A percentile compares a stretch with the other conserved stretches of the same genome.
Evolutionary conservation across 1,284 basidiomycete genomes (phyloP).

Genomic region (Malassezia furfur): DNA sequence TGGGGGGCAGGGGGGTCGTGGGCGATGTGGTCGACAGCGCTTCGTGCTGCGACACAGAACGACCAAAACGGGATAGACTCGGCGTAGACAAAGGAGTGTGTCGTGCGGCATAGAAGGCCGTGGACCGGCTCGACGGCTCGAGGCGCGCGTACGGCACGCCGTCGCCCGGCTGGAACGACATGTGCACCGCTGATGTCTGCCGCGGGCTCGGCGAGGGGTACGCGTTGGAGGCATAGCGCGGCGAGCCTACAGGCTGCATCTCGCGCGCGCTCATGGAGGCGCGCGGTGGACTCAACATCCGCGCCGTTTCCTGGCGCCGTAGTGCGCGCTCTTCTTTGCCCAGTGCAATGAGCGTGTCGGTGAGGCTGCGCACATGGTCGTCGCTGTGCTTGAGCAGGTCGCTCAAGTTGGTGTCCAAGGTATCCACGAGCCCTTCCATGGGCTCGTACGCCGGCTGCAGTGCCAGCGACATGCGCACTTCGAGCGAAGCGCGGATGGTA

Average conservation of each 20-base stretch:
- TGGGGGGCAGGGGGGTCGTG: neutral
- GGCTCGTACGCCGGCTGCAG: constrained; percentile 11
- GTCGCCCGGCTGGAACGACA: too few species aligned
- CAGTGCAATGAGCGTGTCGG: constrained; percentile 32
- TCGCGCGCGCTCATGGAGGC: too few species aligned
- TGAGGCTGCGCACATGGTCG: constrained; percentile 35
- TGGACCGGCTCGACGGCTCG: too few species aligned
- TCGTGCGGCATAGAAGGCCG: neutral
- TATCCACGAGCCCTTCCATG: neutral
- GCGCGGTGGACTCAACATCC: neutral
- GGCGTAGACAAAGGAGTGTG: neutral
- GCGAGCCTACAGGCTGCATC: too few species aligned
- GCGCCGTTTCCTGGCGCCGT: neutral
- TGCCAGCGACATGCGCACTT: constrained; percentile 26
- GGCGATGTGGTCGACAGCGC: neutral
- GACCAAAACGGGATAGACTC: too few species aligned
- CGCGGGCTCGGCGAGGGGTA: too few species aligned
- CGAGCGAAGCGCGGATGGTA: constrained; percentile 13
- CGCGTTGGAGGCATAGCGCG: too few species aligned
- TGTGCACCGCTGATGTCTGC: too few species aligned
- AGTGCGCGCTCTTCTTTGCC: constrained; percentile 11
- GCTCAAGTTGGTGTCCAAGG: constrained; percentile 23
- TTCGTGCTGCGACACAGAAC: too few species aligned
- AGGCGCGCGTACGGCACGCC: too few species aligned
- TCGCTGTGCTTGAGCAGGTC: constrained; percentile 30